Evolutionary conservation across 768 basidiomycete genomes (phyloP), one percentile per base, ranked within the genome.

Genomic region (Myochromella boudieri): DNA sequence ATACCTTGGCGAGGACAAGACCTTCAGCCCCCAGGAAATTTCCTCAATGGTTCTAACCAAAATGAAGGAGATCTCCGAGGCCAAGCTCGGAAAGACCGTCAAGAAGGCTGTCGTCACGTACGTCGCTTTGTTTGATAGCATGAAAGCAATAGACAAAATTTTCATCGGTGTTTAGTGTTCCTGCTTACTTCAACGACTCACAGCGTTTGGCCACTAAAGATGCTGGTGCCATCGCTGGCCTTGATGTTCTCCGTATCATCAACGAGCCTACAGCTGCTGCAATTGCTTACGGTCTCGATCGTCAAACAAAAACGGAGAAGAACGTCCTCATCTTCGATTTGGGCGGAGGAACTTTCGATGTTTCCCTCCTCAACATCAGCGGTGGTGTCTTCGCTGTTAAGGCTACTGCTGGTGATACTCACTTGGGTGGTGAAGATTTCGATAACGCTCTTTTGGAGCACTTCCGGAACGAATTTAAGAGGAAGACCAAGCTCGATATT

Each of bases 41-140:
- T 99, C 97, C n/a, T 90, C 97, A 54, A 99, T 98, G 97, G 97
- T 99, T 60, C 85, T 99, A 61, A 81, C 78, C 55, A 99, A 99
- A 78, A 98, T 99, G 95, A 98, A 97, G 83, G 97, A 98, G 71
- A 97, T 95, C 61, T 92, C 95, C 36, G 97, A 99, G 76, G 92
- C 95, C 56, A 97, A 99, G 75, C 89, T 99, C 58, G 94, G 97
- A 61, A 95, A 95, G 80, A 85, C 87, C 37, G 93, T 97, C 69
- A 94, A 93, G 76, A 98, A 97, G 77, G 97, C 97, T 46, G 97
- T 99, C 54, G 86, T 99, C 72, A 97, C 94, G 92, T 93, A 70
- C 56, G 90, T 78, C 14, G 26, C 51, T 54, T 42, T 51, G 21
- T 5, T 31, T 32, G 32, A 11, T 14, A 14, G 15, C 17, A 27